A percentile compares a stretch with the other conserved stretches of the same genome.
phyloP scores from a whole-genome alignment of 371 early-diverging fungal genomes.

The Cladochytrium tenue region DNA sequence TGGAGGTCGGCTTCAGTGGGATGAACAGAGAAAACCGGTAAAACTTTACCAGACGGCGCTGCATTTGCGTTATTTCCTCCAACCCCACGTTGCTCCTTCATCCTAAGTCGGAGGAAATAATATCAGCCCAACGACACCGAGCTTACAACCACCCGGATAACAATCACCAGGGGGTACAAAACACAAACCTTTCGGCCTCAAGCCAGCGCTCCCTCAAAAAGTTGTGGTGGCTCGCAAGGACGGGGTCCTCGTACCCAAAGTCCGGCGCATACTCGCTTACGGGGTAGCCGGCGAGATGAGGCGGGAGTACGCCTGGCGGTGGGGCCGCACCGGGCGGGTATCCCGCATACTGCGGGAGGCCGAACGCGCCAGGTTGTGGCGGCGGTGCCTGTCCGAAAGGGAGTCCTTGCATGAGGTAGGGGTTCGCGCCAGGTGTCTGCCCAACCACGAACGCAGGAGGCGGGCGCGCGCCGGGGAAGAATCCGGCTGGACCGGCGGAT shows the following conservation, averaged over 20 bases:
- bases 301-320: slow-evolving; percentile 2
- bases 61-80: too few relatives aligned
- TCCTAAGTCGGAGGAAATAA: not conserved
- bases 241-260: slow-evolving; percentile 32
- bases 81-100: too few relatives aligned
- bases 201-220: slow-evolving; percentile 34
- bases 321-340: slow-evolving; percentile 11
- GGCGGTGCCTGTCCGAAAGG: slow-evolving; percentile 15
- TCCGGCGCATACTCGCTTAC: slow-evolving; percentile 25
- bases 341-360: slow-evolving; percentile 11
- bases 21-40: too few relatives aligned
- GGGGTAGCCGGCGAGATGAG: slow-evolving; percentile 10
- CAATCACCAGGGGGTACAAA: too few relatives aligned
- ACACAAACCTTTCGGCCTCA: slow-evolving; percentile 34
- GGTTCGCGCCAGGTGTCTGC: slow-evolving; percentile 1
- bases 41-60: too few relatives aligned
- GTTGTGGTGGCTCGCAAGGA: slow-evolving; percentile 24
- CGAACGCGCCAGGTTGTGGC: not conserved
- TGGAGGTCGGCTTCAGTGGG: too few relatives aligned
- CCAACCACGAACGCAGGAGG: not conserved
- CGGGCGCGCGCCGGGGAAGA: not conserved
- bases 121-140: not conserved
- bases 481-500: too few relatives aligned
- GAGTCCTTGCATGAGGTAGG: slow-evolving; percentile 20
- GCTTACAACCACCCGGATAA: too few relatives aligned